These are phyloP conservation scores for Pisolithus tinctorius DNA, from an alignment of 768 basidiomycete species.

Conservation along the genomic window DNA sequence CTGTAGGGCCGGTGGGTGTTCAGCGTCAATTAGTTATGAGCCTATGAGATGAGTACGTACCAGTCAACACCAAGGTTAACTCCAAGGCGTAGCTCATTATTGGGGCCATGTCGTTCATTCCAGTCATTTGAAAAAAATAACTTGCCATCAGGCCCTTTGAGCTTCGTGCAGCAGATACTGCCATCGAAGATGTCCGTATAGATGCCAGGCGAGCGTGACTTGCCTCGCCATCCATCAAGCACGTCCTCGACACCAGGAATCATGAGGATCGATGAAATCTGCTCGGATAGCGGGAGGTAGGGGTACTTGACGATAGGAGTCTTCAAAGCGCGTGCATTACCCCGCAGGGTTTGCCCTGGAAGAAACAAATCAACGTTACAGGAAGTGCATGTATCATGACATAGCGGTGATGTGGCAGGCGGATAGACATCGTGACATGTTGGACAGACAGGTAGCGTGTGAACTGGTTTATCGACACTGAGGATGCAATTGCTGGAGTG, in stretches of 20 bases:
- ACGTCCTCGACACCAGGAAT: background rate
- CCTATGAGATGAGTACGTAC: slow-evolving; percentile 9
- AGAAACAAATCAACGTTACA: too few relatives aligned
- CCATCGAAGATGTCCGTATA: slow-evolving; percentile 25
- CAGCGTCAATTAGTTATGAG: too few relatives aligned
- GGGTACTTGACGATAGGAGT: slow-evolving; percentile 2
- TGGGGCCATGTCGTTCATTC: slow-evolving; percentile 2
- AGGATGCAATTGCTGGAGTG: slow-evolving; percentile 6
- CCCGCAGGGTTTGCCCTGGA: background rate
- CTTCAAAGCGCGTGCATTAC: background rate
- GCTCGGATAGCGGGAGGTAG: slow-evolving; percentile 3
- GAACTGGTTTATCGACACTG: slow-evolving; percentile 6
- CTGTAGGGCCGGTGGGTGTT: slow-evolving; percentile 6
- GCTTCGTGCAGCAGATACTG: slow-evolving; percentile 8
- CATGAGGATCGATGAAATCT: slow-evolving; percentile 5
- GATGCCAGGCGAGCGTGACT: slow-evolving; percentile 1
- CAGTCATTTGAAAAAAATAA: too few relatives aligned
- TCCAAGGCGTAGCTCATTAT: slow-evolving; percentile 24
- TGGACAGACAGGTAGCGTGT: slow-evolving; percentile 17
- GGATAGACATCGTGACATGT: slow-evolving; percentile 17
- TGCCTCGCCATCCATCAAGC: slow-evolving; percentile 11
- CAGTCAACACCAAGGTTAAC: slow-evolving; percentile 27
- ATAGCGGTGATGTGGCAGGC: background rate
- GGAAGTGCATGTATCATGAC: background rate
- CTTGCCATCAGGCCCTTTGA: too few relatives aligned